These are phyloP conservation scores for Penicillium paneum DNA, from an alignment of 2,329 filamentous ascomycete species.

Conservation along the genomic window DNA sequence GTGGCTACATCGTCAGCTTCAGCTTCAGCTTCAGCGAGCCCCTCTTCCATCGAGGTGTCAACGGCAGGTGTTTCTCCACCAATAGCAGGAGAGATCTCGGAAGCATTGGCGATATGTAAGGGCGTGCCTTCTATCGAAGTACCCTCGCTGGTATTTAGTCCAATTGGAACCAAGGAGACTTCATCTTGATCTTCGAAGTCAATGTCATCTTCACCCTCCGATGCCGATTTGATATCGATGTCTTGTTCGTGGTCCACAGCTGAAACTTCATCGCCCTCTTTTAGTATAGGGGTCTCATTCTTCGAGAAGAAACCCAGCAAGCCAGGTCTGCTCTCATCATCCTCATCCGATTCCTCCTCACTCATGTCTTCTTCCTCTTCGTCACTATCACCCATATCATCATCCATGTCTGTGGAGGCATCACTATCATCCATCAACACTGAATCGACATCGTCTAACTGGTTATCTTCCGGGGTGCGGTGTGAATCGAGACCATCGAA, in stretches of 20 bases:
- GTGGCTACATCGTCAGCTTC: not conserved
- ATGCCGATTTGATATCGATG: constrained; percentile 25
- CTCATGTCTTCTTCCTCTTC: constrained; percentile 50
- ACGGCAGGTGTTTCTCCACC: constrained; percentile 10
- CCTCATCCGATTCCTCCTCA: constrained; percentile 48
- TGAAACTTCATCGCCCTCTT: constrained; percentile 29
- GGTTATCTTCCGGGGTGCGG: constrained; percentile 27
- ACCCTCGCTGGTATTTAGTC: constrained; percentile 21
- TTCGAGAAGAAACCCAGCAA: constrained; percentile 49
- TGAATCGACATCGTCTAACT: constrained; percentile 46
- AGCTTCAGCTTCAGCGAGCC: not conserved
- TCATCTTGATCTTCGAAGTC: constrained; percentile 34
- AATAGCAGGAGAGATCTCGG: constrained; percentile 13
- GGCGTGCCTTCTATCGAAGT: constrained; percentile 30
- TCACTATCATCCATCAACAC: constrained; percentile 47
- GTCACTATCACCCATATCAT: constrained; percentile 48
- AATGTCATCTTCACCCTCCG: constrained; percentile 27
- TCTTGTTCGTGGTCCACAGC: constrained; percentile 25
- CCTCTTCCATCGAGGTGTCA: constrained; percentile 13
- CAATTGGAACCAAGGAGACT: constrained; percentile 35
- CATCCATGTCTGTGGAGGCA: constrained; percentile 48
- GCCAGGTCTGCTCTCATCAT: constrained; percentile 41
- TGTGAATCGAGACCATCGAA: constrained; percentile 22
- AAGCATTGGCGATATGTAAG: constrained; percentile 19
- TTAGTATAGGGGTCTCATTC: constrained; percentile 32